phyloP scores from a whole-genome alignment of 2,329 filamentous ascomycete species.

The Trichoderma simmonsii region DNA sequence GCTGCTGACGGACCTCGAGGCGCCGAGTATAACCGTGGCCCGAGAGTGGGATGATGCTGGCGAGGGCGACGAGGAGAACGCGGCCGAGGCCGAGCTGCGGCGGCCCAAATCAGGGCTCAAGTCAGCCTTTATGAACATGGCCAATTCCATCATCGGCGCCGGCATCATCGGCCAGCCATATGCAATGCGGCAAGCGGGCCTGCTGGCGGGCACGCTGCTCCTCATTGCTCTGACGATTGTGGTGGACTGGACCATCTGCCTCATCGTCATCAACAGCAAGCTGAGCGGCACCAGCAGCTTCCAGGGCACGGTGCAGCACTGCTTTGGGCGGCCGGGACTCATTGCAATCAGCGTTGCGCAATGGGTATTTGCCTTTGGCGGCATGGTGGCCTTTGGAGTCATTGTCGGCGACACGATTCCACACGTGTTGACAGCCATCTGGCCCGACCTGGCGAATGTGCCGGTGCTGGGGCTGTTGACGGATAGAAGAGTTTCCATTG shows the following conservation, averaged over 20 bases:
- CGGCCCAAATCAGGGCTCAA: conserved; percentile 81
- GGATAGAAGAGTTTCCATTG: conserved; percentile 78
- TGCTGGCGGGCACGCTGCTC: conserved; percentile 74
- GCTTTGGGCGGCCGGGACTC: conserved; percentile 83
- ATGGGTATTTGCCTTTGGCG: conserved; percentile 98
- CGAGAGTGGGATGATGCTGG: conserved; percentile 44
- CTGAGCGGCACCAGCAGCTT: conserved; percentile 91
- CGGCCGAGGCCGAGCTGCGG: conserved; percentile 52
- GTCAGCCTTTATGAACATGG: conserved; percentile 99
- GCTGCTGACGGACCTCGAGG: conserved; percentile 78
- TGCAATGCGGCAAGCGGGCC: conserved; percentile 88
- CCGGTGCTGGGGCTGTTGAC: conserved; percentile 80
- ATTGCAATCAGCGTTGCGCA: conserved; percentile 88
- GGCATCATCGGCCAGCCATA: conserved; percentile 85
- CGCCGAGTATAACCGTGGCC: conserved; percentile 70
- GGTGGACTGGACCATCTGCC: conserved; percentile 94
- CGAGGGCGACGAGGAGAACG: conserved; percentile 37
- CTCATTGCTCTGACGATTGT: conserved; percentile 76
- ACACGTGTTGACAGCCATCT: conserved; percentile 78
- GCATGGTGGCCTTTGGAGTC: conserved; percentile 97
- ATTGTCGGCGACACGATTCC: conserved; percentile 97
- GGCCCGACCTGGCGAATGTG: conserved; percentile 68
- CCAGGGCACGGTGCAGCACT: conserved; percentile 92
- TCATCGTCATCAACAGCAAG: conserved; percentile 98
- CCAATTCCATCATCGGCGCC: conserved; percentile 90